phyloP scores from a whole-genome alignment of 352 stramenopile species.

The Pythium plurisporium region DNA sequence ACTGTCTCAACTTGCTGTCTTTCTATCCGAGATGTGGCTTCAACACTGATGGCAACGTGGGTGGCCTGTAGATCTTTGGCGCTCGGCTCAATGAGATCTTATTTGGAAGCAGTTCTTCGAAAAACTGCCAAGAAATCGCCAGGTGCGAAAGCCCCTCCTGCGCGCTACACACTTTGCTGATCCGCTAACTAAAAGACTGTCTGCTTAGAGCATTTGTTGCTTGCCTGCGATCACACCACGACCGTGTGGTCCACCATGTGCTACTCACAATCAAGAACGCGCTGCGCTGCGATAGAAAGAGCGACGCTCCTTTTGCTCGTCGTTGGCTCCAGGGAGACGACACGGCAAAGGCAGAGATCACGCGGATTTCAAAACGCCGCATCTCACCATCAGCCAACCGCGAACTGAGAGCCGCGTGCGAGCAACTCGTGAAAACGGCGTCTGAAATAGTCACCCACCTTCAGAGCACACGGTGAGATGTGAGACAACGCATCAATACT shows the following conservation, averaged over 20 bases:
- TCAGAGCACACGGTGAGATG: background rate
- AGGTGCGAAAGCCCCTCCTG: too few relatives aligned
- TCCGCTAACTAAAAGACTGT: too few relatives aligned
- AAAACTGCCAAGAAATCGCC: background rate
- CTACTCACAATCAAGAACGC: slow-evolving; percentile 59
- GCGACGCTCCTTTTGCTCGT: slow-evolving; percentile 14
- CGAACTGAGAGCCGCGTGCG: slow-evolving; percentile 11
- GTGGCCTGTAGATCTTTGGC: slow-evolving; percentile 56
- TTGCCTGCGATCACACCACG: slow-evolving; percentile 1
- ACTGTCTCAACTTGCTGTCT: background rate
- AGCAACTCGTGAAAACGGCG: slow-evolving; percentile 50
- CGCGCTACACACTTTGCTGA: too few relatives aligned
- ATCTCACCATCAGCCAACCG: background rate
- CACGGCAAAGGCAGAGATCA: slow-evolving; percentile 18
- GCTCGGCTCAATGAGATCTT: slow-evolving; percentile 50
- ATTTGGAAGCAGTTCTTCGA: slow-evolving; percentile 23
- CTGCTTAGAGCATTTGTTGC: background rate
- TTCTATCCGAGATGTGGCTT: background rate
- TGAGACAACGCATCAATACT: too few relatives aligned
- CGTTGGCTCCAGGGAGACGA: slow-evolving; percentile 8
- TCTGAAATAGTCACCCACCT: slow-evolving; percentile 34
- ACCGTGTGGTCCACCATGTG: slow-evolving; percentile 37
- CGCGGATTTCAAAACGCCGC: slow-evolving; percentile 1
- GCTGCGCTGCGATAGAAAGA: slow-evolving; percentile 38
- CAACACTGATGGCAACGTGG: background rate